Evolutionary conservation across 1,284 basidiomycete genomes (phyloP), one percentile per base, ranked within the genome.

Genomic region (Naganishia sp.): DNA sequence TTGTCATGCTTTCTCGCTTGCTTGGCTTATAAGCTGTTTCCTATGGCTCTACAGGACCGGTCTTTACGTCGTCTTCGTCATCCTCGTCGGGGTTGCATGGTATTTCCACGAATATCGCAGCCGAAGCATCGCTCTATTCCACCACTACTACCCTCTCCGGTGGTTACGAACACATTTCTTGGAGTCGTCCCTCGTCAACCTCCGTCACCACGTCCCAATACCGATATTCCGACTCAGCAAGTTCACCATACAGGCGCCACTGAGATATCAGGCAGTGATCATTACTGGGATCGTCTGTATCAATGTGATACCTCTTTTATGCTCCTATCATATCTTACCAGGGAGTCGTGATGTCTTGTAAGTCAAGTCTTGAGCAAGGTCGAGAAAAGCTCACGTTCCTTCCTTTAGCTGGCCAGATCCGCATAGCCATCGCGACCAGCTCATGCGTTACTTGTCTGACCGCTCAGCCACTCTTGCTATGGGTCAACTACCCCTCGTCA

Each of bases 401-500:
- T 1, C 28, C 18, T 28, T 10, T 21, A 61, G 57, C 25, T 61
- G 57, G 57, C 39, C 57, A 15, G 57, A 43, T 16, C 49, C 57
- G 5, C 57, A 61, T 25, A 61, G 57, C 25, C 28, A 42, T 42
- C 46, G 57, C 31, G 57, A 61, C 15, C 57, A 61, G 44, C 33
- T 61, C 13, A 16, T 61, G n/a, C 57, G 57, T 18, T 61, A 61
- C 23, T 11, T 61, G 10, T 33, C 36, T 3, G 57, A 61, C 33
- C 57, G 57, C 21, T 50, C 57, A 6, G 57, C 57, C 18, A 49
- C 33, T 4, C 21, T 61, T 39, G 33, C 57, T 11, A 52, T 61
- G 57, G 57, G 18, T 1, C 57, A 61, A 31, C 36, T 61, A 2
- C 57, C 57, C 36, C 48, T 61, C 13, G 57, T 61, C n/a, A 61